Conservation (phyloP, 1,284 basidiomycete species). For the Stygiomarasmius scandens region DNA sequence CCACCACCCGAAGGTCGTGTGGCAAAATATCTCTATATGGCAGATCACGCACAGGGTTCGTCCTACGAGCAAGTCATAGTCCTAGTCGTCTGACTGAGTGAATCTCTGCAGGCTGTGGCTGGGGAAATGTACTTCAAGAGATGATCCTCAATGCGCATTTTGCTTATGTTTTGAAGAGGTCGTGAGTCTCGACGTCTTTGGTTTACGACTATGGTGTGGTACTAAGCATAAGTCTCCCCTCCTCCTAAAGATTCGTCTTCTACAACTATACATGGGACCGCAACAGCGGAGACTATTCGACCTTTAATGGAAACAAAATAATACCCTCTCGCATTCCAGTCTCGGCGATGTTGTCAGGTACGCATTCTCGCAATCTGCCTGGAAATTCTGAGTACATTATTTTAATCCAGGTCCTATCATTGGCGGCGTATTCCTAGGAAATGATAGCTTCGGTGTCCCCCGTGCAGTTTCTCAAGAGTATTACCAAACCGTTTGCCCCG, state of each 20-base stretch:
- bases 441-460: constrained; percentile 22
- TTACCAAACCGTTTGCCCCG: constrained; percentile 45
- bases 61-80: constrained; percentile 19
- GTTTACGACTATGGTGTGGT: too few relatives aligned
- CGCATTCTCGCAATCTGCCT: constrained; percentile 5
- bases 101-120: constrained; percentile 43
- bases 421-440: constrained; percentile 29
- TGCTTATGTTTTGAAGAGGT: constrained; percentile 33
- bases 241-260: constrained; percentile 5
- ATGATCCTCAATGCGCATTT: constrained; percentile 52
- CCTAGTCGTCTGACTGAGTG: neutral
- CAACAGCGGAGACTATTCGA: constrained; percentile 9
- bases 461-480: constrained; percentile 47
- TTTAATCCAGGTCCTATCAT: constrained; percentile 34
- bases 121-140: constrained; percentile 64
- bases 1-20: constrained; percentile 44
- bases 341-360: constrained; percentile 43
- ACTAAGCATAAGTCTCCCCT: too few relatives aligned
- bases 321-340: constrained; percentile 42
- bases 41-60: constrained; percentile 52
- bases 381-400: constrained; percentile 5
- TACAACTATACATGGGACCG: constrained; percentile 16
- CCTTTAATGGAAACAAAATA: constrained; percentile 42
- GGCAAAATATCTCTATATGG: constrained; percentile 48
- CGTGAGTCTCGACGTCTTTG: neutral